Evolutionary conservation across 2,329 filamentous ascomycete genomes (phyloP).

Genomic region (Fusarium musae): DNA sequence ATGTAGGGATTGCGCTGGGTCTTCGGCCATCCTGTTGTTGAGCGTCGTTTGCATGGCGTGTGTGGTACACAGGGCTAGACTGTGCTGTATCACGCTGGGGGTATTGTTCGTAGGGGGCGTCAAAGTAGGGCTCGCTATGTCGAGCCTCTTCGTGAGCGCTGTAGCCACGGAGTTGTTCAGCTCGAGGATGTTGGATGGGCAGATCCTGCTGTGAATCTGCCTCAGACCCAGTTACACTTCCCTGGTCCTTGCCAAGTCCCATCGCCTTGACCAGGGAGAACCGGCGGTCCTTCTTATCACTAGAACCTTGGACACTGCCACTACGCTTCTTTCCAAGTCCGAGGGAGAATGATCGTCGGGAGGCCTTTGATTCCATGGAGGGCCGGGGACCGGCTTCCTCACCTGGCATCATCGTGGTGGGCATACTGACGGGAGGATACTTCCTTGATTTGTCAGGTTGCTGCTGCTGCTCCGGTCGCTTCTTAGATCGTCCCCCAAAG

Average conservation of each 20-base stretch:
- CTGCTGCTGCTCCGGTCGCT: constrained; percentile 58
- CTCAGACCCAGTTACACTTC: constrained; percentile 58
- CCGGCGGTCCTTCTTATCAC: constrained; percentile 68
- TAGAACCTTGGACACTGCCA: constrained; percentile 70
- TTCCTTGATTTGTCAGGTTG: constrained; percentile 72
- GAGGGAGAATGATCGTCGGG: constrained; percentile 76
- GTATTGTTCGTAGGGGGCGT: constrained; percentile 52
- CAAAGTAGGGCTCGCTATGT: constrained; percentile 53
- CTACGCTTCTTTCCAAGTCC: constrained; percentile 77
- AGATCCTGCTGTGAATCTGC: constrained; percentile 63
- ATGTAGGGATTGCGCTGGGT: constrained; percentile 58
- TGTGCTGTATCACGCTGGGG: constrained; percentile 50
- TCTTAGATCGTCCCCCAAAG: constrained; percentile 72
- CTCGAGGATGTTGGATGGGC: constrained; percentile 60
- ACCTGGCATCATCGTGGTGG: constrained; percentile 71
- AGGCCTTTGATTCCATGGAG: constrained; percentile 76
- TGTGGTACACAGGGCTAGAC: constrained; percentile 54
- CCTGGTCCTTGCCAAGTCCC: constrained; percentile 66
- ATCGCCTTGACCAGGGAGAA: constrained; percentile 79
- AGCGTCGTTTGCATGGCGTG: constrained; percentile 55
- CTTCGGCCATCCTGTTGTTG: constrained; percentile 54
- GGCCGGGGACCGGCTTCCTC: constrained; percentile 63
- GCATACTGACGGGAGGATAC: constrained; percentile 94
- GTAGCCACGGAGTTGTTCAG: constrained; percentile 47
- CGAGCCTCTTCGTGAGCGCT: constrained; percentile 51